These are phyloP conservation scores for Myriosclerotinia scirpicola DNA, from an alignment of 2,329 filamentous ascomycete species.

Conservation along the genomic window DNA sequence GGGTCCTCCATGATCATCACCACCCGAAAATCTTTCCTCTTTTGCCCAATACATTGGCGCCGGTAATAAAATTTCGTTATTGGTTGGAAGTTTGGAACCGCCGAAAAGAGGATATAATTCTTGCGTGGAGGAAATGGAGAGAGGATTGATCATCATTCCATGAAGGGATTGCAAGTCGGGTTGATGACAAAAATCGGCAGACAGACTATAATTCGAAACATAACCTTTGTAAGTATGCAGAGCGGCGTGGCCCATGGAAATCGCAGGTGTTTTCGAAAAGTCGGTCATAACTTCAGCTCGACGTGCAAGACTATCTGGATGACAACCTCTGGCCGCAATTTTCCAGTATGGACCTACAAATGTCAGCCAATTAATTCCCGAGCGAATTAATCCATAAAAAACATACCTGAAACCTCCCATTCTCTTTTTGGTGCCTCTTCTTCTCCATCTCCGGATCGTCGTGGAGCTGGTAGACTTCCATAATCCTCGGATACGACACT, in stretches of 20 bases:
- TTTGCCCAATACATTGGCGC: conserved; percentile 63
- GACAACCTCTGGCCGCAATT: conserved; percentile 59
- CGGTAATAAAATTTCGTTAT: conserved; percentile 64
- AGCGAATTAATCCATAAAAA: conserved; percentile 40
- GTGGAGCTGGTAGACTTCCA: conserved; percentile 46
- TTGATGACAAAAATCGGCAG: conserved; percentile 49
- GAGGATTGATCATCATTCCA: conserved; percentile 56
- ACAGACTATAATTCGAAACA: conserved; percentile 49
- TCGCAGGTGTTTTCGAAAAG: conserved; percentile 50
- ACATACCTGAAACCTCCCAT: conserved; percentile 35
- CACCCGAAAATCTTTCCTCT: conserved; percentile 60
- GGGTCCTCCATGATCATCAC: conserved; percentile 52
- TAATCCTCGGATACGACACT: conserved; percentile 51
- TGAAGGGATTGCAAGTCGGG: conserved; percentile 54
- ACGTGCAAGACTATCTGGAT: conserved; percentile 61
- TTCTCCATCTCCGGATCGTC: conserved; percentile 2
- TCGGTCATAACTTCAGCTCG: conserved; percentile 46
- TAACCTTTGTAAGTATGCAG: conserved; percentile 42
- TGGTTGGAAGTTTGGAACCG: conserved; percentile 60
- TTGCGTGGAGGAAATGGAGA: conserved; percentile 52
- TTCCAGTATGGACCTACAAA: conserved; percentile 53
- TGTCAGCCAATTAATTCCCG: conserved; percentile 48
- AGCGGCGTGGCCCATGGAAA: conserved; percentile 50
- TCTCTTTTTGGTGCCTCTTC: conserved; percentile 18
- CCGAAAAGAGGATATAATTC: conserved; percentile 61